Conservation (phyloP, 495 filamentous ascomycete species). For the Talaromyces liani region DNA sequence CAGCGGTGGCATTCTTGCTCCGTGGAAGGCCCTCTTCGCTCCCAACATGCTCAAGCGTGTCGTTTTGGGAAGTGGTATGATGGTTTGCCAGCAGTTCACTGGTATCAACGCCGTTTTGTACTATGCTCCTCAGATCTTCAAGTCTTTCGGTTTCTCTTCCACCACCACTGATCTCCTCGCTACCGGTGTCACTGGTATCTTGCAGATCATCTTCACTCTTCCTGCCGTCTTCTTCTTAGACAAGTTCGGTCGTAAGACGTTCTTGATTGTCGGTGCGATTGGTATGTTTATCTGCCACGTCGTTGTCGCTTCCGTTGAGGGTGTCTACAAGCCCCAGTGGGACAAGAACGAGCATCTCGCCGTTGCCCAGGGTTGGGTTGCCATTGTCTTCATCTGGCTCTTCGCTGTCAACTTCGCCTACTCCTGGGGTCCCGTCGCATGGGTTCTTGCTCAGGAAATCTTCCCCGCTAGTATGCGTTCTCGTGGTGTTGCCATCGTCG, state of each 20-base stretch:
- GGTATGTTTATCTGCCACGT: constrained; percentile 60
- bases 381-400: constrained; percentile 37
- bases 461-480: constrained; percentile 40
- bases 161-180: constrained; percentile 60
- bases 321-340: constrained; percentile 25
- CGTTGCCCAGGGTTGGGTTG: constrained; percentile 30
- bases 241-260: constrained; percentile 61
- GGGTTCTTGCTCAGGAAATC: constrained; percentile 38
- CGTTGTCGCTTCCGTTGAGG: constrained; percentile 37
- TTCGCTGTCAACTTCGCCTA: constrained; percentile 39
- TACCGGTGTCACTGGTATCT: constrained; percentile 66
- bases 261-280: constrained; percentile 66
- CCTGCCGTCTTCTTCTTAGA: constrained; percentile 69
- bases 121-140: constrained; percentile 45
- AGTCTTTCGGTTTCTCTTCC: constrained; percentile 24
- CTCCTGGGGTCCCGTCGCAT: constrained; percentile 37
- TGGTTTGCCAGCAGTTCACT: constrained; percentile 55
- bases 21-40: constrained; percentile 43
- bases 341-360: constrained; percentile 15
- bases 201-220: constrained; percentile 66
- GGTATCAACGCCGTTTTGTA: constrained; percentile 60
- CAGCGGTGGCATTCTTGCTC: constrained; percentile 48
- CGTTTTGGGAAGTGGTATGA: constrained; percentile 41
- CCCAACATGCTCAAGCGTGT: constrained; percentile 58
- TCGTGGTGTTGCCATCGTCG: constrained; percentile 35